Evolutionary conservation across 805 yeast genomes (phyloP).

Genomic region (Myxozyma kluyveri): DNA sequence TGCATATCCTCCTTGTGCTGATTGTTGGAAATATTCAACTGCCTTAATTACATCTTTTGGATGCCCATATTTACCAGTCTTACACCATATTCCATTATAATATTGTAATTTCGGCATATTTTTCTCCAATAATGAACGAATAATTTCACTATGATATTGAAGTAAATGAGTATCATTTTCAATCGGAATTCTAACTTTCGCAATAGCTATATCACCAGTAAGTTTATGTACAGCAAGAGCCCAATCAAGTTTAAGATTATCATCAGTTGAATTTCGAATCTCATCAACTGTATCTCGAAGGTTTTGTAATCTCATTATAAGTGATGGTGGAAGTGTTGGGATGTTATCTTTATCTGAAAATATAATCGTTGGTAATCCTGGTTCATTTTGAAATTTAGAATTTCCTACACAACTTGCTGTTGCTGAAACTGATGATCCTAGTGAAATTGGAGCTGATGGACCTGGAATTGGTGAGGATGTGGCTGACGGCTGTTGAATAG

Average conservation of each 20-base stretch:
- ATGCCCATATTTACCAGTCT: constrained; percentile 35
- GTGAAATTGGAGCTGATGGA: too few relatives aligned
- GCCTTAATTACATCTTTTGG: constrained; percentile 30
- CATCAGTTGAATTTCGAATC: not conserved
- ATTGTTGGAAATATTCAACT: constrained; percentile 33
- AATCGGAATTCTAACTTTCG: not conserved
- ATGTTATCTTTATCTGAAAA: not conserved
- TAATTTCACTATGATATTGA: too few relatives aligned
- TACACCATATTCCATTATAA: constrained; percentile 34
- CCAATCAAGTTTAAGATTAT: constrained; percentile 13
- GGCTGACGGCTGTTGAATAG: too few relatives aligned
- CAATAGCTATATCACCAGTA: not conserved
- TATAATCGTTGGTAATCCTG: constrained; percentile 2
- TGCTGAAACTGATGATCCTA: too few relatives aligned
- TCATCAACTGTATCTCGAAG: not conserved
- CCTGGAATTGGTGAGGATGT: too few relatives aligned
- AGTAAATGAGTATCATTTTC: not conserved
- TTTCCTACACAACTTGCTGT: too few relatives aligned
- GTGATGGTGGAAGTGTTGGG: constrained; percentile 20
- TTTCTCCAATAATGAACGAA: not conserved
- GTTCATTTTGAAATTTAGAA: too few relatives aligned
- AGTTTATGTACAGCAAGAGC: constrained; percentile 8
- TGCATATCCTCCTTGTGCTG: constrained; percentile 37
- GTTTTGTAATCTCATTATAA: constrained; percentile 6
- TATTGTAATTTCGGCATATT: constrained; percentile 34